Evolutionary conservation across 768 basidiomycete species (phyloP), one percentile per base, ranked within the genome.

Genomic region (Auricularia heimuer): DNA sequence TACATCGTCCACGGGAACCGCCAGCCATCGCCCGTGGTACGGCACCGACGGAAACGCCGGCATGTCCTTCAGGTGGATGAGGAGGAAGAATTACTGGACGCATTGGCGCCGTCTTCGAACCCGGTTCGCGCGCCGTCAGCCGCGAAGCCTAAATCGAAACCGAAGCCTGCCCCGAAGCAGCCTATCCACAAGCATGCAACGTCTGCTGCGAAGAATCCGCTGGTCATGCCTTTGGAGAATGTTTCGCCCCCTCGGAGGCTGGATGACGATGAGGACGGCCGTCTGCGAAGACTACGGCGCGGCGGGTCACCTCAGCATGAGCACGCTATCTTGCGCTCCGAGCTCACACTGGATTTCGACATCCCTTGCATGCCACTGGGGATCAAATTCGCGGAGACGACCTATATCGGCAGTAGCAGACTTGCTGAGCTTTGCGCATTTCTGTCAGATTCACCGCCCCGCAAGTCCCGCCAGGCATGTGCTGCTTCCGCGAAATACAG

Each of bases 351-450:
- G 65, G 85, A 92, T 74, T 81, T 85, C 69, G 77, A 78, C 35
- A 79, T 90, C 12, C 72, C 72, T 3, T 74, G 75, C 36, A 73
- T 90, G 4, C 78, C 77, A 29, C 77, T 81, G 3, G 86, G 85
- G 3, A 73, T 82, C 42, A 77, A 78, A 42, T 87, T 92, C 67
- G 71, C 70, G 1, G 45, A 74, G 2, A 74, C 77, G 8, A 83
- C 86, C 4, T 88, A 85, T 67, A 79, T 87, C 54, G 82, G 80
- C 7, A 84, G 78, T 65, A 88, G 89, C 0, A 77, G 80, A 70
- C 81, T 94, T 18, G 72, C 79, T 64, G 83, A 87, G 29, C 78
- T 92, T 16, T 66, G 85, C 61, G 70, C 77, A n/a, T 62, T 79
- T 6, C 11, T 62, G 66, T 80, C 21, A 71, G 73, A 24, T 70